Percentiles rank a stretch among this genome's conserved stretches.
Evolutionary conservation across 2,329 filamentous ascomycete genomes (phyloP).

Genomic region (Chrysoporthe deuterocubensis): DNA sequence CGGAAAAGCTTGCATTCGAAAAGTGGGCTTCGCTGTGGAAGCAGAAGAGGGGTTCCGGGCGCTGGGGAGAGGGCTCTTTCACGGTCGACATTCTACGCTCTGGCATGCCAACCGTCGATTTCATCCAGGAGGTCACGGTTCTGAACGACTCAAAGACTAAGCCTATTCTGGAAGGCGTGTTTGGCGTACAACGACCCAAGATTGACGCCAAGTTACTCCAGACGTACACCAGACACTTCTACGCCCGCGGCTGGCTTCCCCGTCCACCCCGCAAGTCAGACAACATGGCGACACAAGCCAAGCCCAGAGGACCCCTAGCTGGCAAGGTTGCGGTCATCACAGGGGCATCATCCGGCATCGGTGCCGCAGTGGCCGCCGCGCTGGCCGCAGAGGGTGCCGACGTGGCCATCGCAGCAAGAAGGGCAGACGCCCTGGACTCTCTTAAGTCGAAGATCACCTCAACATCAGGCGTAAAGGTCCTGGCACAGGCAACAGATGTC

Average conservation of each 20-base stretch:
- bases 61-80: slow-evolving; percentile 72
- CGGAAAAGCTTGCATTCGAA: slow-evolving; percentile 68
- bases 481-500: slow-evolving; percentile 74
- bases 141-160: slow-evolving; percentile 72
- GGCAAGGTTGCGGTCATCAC: slow-evolving; percentile 78
- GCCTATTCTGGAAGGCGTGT: slow-evolving; percentile 53
- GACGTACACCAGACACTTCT: slow-evolving; percentile 81
- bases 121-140: slow-evolving; percentile 71
- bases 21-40: slow-evolving; percentile 77
- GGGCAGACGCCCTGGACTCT: slow-evolving; percentile 68
- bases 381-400: slow-evolving; percentile 73
- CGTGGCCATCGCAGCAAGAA: slow-evolving; percentile 73
- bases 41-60: slow-evolving; percentile 67
- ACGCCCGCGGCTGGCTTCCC: slow-evolving; percentile 76
- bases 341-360: slow-evolving; percentile 79
- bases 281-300: slow-evolving; percentile 33
- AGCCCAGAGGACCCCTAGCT: slow-evolving; percentile 61
- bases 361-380: slow-evolving; percentile 72
- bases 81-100: slow-evolving; percentile 80
- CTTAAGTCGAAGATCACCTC: slow-evolving; percentile 54
- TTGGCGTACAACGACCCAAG: slow-evolving; percentile 65
- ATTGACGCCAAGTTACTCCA: slow-evolving; percentile 73
- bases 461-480: slow-evolving; percentile 61
- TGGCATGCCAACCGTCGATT: slow-evolving; percentile 78
- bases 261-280: slow-evolving; percentile 58